Evolutionary conservation across 2,329 filamentous ascomycete species (phyloP), one percentile per base, ranked within the genome.

Genomic region (Claviceps sorghi): DNA sequence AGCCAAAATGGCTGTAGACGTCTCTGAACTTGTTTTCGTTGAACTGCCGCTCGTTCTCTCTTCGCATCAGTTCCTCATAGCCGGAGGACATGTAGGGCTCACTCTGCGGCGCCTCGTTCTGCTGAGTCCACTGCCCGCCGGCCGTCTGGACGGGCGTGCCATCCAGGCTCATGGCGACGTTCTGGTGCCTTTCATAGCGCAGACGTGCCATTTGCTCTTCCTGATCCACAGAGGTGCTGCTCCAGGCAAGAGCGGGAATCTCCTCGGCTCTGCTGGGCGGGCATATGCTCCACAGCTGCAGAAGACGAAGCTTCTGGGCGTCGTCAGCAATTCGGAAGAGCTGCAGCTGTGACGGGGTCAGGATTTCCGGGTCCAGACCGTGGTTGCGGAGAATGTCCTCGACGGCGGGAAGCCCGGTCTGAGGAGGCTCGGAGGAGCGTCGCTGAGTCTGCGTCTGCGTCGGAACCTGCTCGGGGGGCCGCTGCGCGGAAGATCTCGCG

Each of bases 31-130:
- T 61, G 48, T 60, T 61, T 51, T 67, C 62, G 53, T 67, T 56
- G 42, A 58, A 56, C 45, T 65, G 57, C 38, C 61, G 62, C 59
- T 84, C 76, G 56, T 83, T 80, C 61, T 86, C 82, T 51, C 79
- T 74, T 53, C 74, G 73, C 54, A 83, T 80, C 53, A 86, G 69
- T 61, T 79, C 73, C 60, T 88, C 84, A 63, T 95, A 95, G 15
- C 89, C 89, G 7, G 80, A 83, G 48, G 79, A 67, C 78, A 95
- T 94, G 67, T 95, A 95, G 0, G 88, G 88, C 66, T 94, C 88
- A 41, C 78, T 80, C 55, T 78, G 74, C 4, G 46, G 66, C 56
- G 61, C 68, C 32, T 21, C 34, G 21, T 58, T 52, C 45, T 59
- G 64, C 30, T 64, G 63, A 30, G 71, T 60, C 78, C 79, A 82